Evolutionary conservation across 208 protist species (phyloP).

Genomic region (Acanthamoeba royreba): DNA sequence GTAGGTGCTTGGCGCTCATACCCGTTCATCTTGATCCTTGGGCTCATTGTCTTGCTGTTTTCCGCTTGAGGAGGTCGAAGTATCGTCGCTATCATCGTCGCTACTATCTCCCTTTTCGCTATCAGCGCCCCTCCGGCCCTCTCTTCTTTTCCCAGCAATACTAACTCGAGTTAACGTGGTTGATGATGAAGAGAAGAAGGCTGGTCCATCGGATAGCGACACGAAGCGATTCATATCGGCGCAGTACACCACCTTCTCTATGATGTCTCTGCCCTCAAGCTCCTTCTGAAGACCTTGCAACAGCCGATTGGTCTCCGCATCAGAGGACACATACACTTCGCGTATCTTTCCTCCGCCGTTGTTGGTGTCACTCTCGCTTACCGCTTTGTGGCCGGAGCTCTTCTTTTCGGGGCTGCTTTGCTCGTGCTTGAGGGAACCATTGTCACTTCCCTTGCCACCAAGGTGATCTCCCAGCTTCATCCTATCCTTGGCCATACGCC

Average conservation of each 20-base stretch:
- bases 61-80: no score
- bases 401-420: no score
- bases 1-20: no score
- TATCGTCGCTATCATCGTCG: no score
- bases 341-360: neutral
- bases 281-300: neutral
- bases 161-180: neutral
- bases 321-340: neutral
- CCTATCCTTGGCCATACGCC: neutral
- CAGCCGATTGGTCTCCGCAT: neutral
- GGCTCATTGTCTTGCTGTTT: no score
- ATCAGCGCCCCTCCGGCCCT: neutral
- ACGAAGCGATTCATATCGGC: neutral
- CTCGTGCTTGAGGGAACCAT: no score
- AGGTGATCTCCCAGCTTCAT: neutral
- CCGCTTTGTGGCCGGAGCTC: no score
- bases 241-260: neutral
- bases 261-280: neutral
- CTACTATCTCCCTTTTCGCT: no score
- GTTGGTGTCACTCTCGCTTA: no score
- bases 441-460: no score
- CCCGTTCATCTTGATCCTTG: no score
- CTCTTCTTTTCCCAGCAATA: neutral
- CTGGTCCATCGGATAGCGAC: neutral
- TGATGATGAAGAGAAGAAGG: neutral